Percentiles rank a stretch among this genome's conserved stretches.
These are phyloP conservation scores for Pleoardoris graminearum DNA, from an alignment of 2,329 filamentous ascomycete genomes.

Conservation along the genomic window DNA sequence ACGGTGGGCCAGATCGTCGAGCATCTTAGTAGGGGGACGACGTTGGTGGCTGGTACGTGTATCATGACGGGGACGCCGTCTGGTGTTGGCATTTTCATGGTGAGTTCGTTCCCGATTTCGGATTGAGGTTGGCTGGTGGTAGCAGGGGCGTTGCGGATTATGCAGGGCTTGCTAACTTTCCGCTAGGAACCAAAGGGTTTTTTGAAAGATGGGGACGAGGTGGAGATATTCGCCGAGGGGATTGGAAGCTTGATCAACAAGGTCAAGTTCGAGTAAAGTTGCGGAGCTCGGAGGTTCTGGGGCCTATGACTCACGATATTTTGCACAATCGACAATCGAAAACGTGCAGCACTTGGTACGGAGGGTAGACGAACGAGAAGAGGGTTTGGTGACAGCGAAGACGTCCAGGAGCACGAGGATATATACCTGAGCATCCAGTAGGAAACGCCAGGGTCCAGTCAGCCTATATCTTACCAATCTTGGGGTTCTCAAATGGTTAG, in stretches of 20 bases:
- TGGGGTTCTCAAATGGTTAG: too few species aligned
- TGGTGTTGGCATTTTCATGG: slow-evolving; percentile 44
- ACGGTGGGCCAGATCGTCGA: slow-evolving; percentile 48
- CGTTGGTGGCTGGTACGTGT: slow-evolving; percentile 51
- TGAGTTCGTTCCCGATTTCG: not conserved
- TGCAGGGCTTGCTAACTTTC: not conserved
- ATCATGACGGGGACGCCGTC: slow-evolving; percentile 57
- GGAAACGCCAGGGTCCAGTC: too few species aligned
- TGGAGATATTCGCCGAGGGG: slow-evolving; percentile 40
- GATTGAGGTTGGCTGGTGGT: not conserved
- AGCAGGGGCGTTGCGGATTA: not conserved
- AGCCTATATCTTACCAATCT: too few species aligned
- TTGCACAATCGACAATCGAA: too few species aligned
- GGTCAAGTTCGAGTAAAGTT: slow-evolving; percentile 38
- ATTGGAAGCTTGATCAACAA: slow-evolving; percentile 42
- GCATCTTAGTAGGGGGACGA: slow-evolving; percentile 52
- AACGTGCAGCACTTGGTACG: too few species aligned
- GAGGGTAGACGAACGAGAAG: too few species aligned
- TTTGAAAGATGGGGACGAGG: slow-evolving; percentile 40
- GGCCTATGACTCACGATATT: too few species aligned
- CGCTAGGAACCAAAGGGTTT: slow-evolving; percentile 40
- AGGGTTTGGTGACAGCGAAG: too few species aligned
- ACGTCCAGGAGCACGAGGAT: too few species aligned
- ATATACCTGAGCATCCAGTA: too few species aligned
- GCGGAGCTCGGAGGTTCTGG: too few species aligned